phyloP scores from a whole-genome alignment of 1,284 basidiomycete genomes.

The Cutaneotrichosporon arboriforme region DNA sequence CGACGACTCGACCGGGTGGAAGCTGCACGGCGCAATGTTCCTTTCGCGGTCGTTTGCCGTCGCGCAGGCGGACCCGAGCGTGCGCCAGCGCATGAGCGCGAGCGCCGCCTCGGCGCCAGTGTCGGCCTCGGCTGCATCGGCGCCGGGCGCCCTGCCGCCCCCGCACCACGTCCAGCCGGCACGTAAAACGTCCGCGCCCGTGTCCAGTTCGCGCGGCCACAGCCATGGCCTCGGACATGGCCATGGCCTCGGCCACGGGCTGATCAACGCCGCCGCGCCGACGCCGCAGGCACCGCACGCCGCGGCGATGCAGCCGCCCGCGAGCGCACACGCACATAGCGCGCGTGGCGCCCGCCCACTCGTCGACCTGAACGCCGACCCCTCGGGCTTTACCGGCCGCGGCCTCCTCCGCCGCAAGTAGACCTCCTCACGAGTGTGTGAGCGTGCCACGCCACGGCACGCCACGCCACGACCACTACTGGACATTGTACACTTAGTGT shows the following conservation, averaged over 20 bases:
- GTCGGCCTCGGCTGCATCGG: background rate
- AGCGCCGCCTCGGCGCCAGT: background rate
- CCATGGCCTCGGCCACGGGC: background rate
- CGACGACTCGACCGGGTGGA: constrained; percentile 50
- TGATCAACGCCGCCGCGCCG: too few relatives aligned
- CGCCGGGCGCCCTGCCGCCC: background rate
- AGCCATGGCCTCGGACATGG: background rate
- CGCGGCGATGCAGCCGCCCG: background rate
- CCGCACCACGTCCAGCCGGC: background rate
- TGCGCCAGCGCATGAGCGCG: background rate
- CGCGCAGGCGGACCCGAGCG: constrained; percentile 2
- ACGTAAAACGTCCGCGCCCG: background rate
- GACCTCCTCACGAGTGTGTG: too few relatives aligned
- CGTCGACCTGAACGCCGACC: constrained; percentile 2
- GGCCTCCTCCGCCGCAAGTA: constrained; percentile 5
- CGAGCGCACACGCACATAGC: background rate
- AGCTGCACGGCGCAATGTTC: constrained; percentile 35
- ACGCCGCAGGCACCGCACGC: background rate
- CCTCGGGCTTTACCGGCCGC: constrained; percentile 10
- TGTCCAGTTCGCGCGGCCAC: background rate
- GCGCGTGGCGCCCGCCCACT: background rate
- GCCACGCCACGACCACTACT: too few relatives aligned
- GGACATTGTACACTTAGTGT: too few relatives aligned
- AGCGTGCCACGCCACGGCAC: too few relatives aligned
- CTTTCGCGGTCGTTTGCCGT: constrained; percentile 20